These are phyloP conservation scores for Populus hybrid DNA, from an alignment of 441 rosid genomes.

Conservation along the genomic window DNA sequence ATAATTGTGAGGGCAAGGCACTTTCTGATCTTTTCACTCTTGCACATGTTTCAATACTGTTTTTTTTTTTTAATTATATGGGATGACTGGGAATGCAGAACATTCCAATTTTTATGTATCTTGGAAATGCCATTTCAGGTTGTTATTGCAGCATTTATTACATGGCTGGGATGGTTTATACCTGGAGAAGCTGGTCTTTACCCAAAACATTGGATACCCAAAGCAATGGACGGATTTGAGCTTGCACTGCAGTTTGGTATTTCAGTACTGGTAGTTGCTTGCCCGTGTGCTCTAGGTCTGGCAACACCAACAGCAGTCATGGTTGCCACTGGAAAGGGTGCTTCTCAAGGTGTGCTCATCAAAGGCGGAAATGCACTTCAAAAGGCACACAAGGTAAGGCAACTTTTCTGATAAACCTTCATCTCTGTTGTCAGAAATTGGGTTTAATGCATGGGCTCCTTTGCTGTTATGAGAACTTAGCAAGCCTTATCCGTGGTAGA, in stretches of 20 bases:
- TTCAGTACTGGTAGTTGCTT: constrained; percentile 71
- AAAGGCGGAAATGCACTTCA: constrained; percentile 81
- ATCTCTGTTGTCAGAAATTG: not conserved
- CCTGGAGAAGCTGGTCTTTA: constrained; percentile 53
- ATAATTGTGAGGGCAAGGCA: not conserved
- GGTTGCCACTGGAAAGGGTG: constrained; percentile 87
- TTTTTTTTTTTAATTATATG: not conserved
- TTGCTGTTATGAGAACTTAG: not conserved
- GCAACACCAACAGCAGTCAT: constrained; percentile 89
- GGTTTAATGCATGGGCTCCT: not conserved
- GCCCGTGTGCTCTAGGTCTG: constrained; percentile 79
- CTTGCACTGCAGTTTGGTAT: constrained; percentile 80
- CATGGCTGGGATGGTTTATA: constrained; percentile 72
- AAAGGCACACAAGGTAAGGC: constrained; percentile 61
- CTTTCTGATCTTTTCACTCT: not conserved
- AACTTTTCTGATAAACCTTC: not conserved
- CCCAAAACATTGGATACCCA: constrained; percentile 59
- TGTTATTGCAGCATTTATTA: constrained; percentile 47
- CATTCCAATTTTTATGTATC: not conserved
- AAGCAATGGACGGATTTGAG: constrained; percentile 62
- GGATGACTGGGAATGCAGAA: not conserved
- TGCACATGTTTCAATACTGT: not conserved
- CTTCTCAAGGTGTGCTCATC: constrained; percentile 76
- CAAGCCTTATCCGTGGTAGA: not conserved
- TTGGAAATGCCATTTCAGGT: constrained; percentile 40